Evolutionary conservation across 2,329 filamentous ascomycete species (phyloP).

Genomic region (Exophiala xenobiotica): DNA sequence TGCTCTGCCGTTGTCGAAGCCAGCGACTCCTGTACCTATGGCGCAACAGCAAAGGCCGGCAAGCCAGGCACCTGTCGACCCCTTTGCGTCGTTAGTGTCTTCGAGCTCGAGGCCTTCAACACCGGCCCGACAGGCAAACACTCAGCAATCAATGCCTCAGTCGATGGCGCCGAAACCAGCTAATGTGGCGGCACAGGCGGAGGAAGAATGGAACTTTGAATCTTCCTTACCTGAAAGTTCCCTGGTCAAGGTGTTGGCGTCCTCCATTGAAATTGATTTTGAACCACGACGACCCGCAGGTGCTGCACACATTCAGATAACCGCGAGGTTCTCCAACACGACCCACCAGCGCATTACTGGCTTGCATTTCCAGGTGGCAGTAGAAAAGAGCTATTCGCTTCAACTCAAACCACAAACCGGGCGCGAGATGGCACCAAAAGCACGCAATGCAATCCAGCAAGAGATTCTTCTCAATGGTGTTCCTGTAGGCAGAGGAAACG

Average conservation of each 20-base stretch:
- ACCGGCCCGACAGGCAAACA: slow-evolving; percentile 36
- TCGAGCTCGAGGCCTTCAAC: slow-evolving; percentile 50
- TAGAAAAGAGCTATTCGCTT: slow-evolving; percentile 83
- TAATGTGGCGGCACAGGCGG: slow-evolving; percentile 48
- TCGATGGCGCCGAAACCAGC: slow-evolving; percentile 16
- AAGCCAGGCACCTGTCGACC: slow-evolving; percentile 50
- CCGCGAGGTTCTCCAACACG: slow-evolving; percentile 81
- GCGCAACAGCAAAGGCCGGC: slow-evolving; percentile 40
- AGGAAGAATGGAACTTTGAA: slow-evolving; percentile 93
- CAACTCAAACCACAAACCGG: slow-evolving; percentile 83
- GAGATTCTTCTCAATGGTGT: slow-evolving; percentile 75
- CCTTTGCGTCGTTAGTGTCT: slow-evolving; percentile 60
- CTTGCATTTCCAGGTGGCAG: slow-evolving; percentile 86
- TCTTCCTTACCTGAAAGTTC: slow-evolving; percentile 76
- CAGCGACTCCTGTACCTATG: slow-evolving; percentile 50
- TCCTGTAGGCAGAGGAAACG: slow-evolving; percentile 68
- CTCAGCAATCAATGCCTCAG: slow-evolving; percentile 30
- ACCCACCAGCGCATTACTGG: slow-evolving; percentile 69
- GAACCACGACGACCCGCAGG: slow-evolving; percentile 58
- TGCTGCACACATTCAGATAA: slow-evolving; percentile 62
- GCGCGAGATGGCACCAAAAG: slow-evolving; percentile 67
- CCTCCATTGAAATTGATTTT: slow-evolving; percentile 70
- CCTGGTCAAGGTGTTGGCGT: slow-evolving; percentile 67
- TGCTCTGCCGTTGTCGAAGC: slow-evolving; percentile 48
- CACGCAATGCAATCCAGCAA: slow-evolving; percentile 78